Evolutionary conservation across 805 yeast species (phyloP).

Genomic region (Ogataea nakhonphanomensis): DNA sequence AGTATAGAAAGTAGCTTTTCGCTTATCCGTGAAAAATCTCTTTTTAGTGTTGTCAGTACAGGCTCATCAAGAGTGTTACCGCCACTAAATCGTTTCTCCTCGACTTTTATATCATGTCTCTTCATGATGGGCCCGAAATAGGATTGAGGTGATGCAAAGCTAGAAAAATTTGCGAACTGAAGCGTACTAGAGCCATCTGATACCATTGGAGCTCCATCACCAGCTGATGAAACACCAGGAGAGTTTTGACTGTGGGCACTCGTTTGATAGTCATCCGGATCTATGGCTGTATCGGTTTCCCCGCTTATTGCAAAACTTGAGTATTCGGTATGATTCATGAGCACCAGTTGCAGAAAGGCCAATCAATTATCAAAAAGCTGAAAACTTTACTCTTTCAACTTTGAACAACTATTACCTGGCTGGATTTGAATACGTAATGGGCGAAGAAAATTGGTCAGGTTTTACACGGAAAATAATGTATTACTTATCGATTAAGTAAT

Average conservation of each 20-base stretch:
- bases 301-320: neutral
- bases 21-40: slow-evolving; percentile 35
- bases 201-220: too few species aligned
- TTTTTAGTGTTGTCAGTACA: slow-evolving; percentile 42
- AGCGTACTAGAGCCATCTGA: too few species aligned
- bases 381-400: too few species aligned
- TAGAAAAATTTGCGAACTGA: slow-evolving; percentile 17
- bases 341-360: too few species aligned
- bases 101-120: slow-evolving; percentile 28
- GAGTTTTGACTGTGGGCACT: neutral
- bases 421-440: too few species aligned
- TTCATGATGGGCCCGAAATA: slow-evolving; percentile 26
- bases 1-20: slow-evolving; percentile 34
- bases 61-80: slow-evolving; percentile 61
- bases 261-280: neutral
- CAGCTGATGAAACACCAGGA: neutral
- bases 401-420: too few species aligned
- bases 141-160: slow-evolving; percentile 28
- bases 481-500: too few species aligned
- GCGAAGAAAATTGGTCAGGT: too few species aligned
- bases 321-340: neutral
- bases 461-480: too few species aligned
- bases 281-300: neutral
- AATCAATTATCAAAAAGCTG: too few species aligned
- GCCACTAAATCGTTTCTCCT: slow-evolving; percentile 52